A percentile compares a stretch with the other conserved stretches of the same genome.
Conservation (phyloP, 169 alveolate genomes). For the Plasmodium gaboni region DNA sequence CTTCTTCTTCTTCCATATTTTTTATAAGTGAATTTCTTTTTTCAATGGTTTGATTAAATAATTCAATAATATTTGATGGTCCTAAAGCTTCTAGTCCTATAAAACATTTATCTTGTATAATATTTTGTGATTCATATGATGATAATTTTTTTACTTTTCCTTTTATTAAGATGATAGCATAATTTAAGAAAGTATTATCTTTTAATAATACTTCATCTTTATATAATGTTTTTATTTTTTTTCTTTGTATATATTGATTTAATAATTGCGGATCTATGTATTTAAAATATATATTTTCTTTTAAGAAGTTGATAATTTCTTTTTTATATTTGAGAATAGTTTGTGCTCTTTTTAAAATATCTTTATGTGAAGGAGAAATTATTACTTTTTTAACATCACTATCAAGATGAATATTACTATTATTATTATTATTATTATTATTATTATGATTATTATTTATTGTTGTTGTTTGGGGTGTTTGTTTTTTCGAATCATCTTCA, state of each 20-base stretch:
- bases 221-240: slow-evolving; percentile 23
- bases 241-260: slow-evolving; percentile 21
- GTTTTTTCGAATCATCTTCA: too few species aligned
- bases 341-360: not conserved
- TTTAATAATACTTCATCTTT: slow-evolving; percentile 38
- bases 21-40: slow-evolving; percentile 50
- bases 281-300: slow-evolving; percentile 50
- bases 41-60: slow-evolving; percentile 61
- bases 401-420: too few species aligned
- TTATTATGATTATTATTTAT: not conserved
- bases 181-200: slow-evolving; percentile 64
- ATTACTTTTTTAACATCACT: too few species aligned
- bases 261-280: slow-evolving; percentile 61
- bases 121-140: not conserved
- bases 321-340: slow-evolving; percentile 14
- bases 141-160: slow-evolving; percentile 50
- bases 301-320: slow-evolving; percentile 34
- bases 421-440: not conserved
- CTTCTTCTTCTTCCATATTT: slow-evolving; percentile 47
- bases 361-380: not conserved
- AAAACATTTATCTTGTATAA: slow-evolving; percentile 16
- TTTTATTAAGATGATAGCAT: slow-evolving; percentile 58
- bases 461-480: not conserved
- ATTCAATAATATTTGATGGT: slow-evolving; percentile 62
- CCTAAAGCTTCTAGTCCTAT: slow-evolving; percentile 74